Evolutionary conservation across 768 basidiomycete species (phyloP).

Genomic region (Pleurotus platypus): DNA sequence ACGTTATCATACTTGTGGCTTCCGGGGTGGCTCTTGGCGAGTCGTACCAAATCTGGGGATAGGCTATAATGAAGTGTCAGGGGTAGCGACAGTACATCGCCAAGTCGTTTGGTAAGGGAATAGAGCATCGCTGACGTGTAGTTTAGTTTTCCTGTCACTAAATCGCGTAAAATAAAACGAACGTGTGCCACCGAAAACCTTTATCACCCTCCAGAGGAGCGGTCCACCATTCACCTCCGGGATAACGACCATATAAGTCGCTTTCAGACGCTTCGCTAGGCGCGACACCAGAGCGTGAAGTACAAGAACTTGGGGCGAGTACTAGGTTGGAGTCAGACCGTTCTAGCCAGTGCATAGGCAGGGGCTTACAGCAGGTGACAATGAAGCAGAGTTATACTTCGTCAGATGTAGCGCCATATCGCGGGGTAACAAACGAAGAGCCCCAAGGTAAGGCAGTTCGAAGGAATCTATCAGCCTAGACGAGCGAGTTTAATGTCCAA

Average conservation of each 20-base stretch:
- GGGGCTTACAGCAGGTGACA: conserved; percentile 66
- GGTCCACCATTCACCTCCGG: conserved; percentile 78
- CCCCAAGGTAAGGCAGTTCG: conserved; percentile 79
- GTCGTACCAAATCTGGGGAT: conserved; percentile 34
- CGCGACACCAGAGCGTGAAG: conserved; percentile 63
- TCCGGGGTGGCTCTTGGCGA: conserved; percentile 34
- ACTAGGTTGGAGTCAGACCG: conserved; percentile 33
- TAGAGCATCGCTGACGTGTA: conserved; percentile 57
- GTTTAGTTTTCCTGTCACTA: conserved; percentile 13
- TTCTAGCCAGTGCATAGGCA: conserved; percentile 6
- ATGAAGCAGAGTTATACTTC: conserved; percentile 59
- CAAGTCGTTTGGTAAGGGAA: conserved; percentile 56
- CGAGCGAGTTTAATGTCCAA: neutral
- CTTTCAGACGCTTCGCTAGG: conserved; percentile 55
- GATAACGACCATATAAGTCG: conserved; percentile 52
- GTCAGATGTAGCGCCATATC: conserved; percentile 69
- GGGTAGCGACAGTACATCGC: conserved; percentile 51
- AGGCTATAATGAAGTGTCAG: conserved; percentile 57
- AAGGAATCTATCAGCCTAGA: conserved; percentile 70
- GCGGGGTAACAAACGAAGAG: conserved; percentile 55
- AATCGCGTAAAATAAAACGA: conserved; percentile 27
- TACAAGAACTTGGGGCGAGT: conserved; percentile 52
- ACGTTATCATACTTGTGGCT: conserved; percentile 58
- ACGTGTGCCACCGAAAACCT: conserved; percentile 73
- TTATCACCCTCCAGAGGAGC: conserved; percentile 73